Conservation (phyloP, 2,329 filamentous ascomycete species). For the Microdochium trichocladiopsis region DNA sequence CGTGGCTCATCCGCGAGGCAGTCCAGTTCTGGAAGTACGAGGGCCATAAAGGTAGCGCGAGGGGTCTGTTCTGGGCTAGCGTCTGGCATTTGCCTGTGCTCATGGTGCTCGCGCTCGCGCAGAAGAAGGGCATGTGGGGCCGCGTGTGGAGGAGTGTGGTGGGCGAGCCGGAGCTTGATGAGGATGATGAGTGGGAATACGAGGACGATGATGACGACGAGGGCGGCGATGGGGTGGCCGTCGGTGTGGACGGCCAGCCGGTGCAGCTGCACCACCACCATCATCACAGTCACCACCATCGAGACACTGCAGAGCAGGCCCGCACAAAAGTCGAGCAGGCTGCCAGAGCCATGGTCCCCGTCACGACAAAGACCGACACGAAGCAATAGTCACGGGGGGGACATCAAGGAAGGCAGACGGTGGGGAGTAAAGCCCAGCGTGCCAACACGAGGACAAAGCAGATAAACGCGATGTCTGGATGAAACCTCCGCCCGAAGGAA, state of each 20-base stretch:
- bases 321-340: neutral
- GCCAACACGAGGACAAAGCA: too few species aligned
- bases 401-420: neutral
- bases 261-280: too few species aligned
- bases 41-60: conserved; percentile 72
- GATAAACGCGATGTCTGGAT: too few species aligned
- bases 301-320: too few species aligned
- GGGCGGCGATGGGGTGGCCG: conserved; percentile 9
- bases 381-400: neutral
- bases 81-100: conserved; percentile 92
- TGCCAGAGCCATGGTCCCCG: neutral
- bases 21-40: conserved; percentile 73
- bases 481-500: too few species aligned
- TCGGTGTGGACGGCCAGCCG: too few species aligned
- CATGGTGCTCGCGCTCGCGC: conserved; percentile 80
- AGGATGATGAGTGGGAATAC: conserved; percentile 44
- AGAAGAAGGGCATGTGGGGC: conserved; percentile 90
- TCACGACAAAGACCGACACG: neutral
- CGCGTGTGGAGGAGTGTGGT: conserved; percentile 67
- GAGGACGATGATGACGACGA: conserved; percentile 43
- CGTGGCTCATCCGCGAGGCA: conserved; percentile 77
- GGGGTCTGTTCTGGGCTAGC: conserved; percentile 91
- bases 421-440: too few species aligned
- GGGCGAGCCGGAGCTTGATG: conserved; percentile 49
- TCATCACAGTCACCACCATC: too few species aligned